phyloP scores from a whole-genome alignment of 2,329 filamentous ascomycete genomes.

The Fusarium sp. region DNA sequence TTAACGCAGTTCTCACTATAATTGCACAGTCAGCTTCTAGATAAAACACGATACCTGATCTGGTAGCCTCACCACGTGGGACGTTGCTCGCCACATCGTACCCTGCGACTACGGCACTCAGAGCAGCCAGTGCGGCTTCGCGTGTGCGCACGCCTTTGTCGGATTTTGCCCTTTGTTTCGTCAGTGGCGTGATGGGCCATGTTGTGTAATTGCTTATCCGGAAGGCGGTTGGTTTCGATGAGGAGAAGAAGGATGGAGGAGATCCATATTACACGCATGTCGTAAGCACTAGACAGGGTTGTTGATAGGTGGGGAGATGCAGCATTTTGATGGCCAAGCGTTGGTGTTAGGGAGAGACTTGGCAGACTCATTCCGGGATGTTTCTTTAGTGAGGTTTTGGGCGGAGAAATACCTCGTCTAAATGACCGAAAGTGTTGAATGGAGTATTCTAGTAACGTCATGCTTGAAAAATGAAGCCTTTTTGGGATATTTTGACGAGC shows the following conservation, averaged over 20 bases:
- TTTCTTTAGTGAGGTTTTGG: fast-evolving
- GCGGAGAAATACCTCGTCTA: background rate
- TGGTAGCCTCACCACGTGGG: conserved; percentile 15
- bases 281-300: conserved; percentile 18
- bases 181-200: background rate
- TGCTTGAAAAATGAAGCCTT: background rate
- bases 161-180: background rate
- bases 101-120: conserved; percentile 17
- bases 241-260: background rate
- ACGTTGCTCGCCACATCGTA: conserved; percentile 23
- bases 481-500: background rate
- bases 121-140: conserved; percentile 20
- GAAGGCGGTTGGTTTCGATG: background rate
- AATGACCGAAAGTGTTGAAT: background rate
- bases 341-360: background rate
- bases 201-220: background rate
- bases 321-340: background rate
- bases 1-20: conserved; percentile 15
- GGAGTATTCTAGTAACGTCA: background rate
- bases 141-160: conserved; percentile 18
- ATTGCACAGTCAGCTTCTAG: background rate
- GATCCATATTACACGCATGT: background rate
- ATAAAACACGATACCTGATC: background rate
- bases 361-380: background rate
- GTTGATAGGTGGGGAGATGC: background rate